phyloP scores from a whole-genome alignment of 352 stramenopile species.

The Pythium brassicae region DNA sequence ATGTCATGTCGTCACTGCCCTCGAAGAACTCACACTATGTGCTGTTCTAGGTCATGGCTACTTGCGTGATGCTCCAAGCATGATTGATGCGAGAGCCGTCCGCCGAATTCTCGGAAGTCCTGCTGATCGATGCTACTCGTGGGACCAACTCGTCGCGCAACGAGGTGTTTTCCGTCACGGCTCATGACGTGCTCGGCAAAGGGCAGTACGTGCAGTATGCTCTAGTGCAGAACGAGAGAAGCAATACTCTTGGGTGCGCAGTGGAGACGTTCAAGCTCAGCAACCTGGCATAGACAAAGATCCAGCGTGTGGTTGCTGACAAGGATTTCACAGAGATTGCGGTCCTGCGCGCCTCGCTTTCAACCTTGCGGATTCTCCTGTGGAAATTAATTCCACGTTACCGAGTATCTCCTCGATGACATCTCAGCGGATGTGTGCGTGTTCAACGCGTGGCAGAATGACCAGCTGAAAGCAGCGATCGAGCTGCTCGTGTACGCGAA shows the following conservation, averaged over 20 bases:
- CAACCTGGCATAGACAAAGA: constrained; percentile 12
- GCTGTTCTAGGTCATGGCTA: too few species aligned
- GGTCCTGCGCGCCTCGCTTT: constrained; percentile 11
- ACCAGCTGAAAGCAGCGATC: constrained; percentile 9
- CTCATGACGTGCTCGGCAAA: too few species aligned
- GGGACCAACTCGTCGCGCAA: too few species aligned
- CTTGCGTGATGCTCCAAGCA: too few species aligned
- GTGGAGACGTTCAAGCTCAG: constrained; percentile 18
- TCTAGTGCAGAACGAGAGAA: constrained; percentile 16
- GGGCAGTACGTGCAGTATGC: constrained; percentile 19
- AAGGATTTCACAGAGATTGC: constrained; percentile 25
- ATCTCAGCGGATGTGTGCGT: constrained; percentile 10
- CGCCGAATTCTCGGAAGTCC: too few species aligned
- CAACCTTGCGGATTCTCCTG: constrained; percentile 9
- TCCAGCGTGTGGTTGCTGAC: constrained; percentile 21
- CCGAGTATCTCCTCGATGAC: constrained; percentile 16
- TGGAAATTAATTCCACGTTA: constrained; percentile 25
- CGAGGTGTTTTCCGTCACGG: too few species aligned
- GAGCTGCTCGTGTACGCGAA: constrained; percentile 17
- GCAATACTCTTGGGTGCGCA: constrained; percentile 8
- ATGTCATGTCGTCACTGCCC: too few species aligned
- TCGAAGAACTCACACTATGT: too few species aligned
- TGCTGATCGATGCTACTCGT: too few species aligned
- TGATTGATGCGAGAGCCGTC: too few species aligned
- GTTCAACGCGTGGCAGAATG: constrained; percentile 15